Conservation (phyloP, 2,329 filamentous ascomycete species). For the Aspergillus puulaauensis region DNA sequence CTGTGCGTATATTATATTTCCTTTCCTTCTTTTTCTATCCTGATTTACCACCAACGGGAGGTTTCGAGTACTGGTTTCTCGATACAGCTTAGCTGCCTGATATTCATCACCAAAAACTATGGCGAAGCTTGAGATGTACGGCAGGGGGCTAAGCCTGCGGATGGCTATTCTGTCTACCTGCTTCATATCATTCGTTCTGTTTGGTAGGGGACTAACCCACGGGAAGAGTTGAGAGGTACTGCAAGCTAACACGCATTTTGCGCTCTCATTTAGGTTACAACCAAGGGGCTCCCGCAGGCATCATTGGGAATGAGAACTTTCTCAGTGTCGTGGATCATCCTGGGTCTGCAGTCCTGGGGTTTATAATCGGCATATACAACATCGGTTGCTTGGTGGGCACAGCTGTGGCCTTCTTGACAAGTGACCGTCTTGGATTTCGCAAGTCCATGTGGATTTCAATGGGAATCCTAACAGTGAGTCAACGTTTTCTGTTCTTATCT, state of each 20-base stretch:
- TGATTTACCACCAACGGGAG: background rate
- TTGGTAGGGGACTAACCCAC: slow-evolving; percentile 17
- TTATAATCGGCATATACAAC: slow-evolving; percentile 47
- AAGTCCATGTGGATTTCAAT: slow-evolving; percentile 37
- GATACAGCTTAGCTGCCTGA: background rate
- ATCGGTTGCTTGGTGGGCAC: slow-evolving; percentile 43
- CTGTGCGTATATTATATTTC: slow-evolving; percentile 14
- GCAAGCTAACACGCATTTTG: slow-evolving; percentile 8
- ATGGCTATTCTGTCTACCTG: slow-evolving; percentile 27
- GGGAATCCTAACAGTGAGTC: slow-evolving; percentile 29
- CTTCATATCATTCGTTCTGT: slow-evolving; percentile 27
- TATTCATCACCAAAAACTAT: slow-evolving; percentile 12
- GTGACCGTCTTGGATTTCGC: slow-evolving; percentile 32
- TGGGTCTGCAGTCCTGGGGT: slow-evolving; percentile 37
- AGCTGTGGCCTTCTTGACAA: slow-evolving; percentile 31
- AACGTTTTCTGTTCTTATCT: background rate
- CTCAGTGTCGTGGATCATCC: slow-evolving; percentile 41
- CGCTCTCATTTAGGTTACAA: slow-evolving; percentile 43
- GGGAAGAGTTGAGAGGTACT: background rate
- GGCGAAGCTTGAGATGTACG: slow-evolving; percentile 26
- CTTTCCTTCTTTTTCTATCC: background rate
- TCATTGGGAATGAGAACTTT: slow-evolving; percentile 49
- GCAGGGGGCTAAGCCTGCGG: slow-evolving; percentile 26
- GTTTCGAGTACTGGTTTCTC: background rate
- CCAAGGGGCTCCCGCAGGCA: slow-evolving; percentile 51